Percentiles rank a stretch among this genome's conserved stretches.
phyloP scores from a whole-genome alignment of 106 monocot species.

The Allium sativum region DNA sequence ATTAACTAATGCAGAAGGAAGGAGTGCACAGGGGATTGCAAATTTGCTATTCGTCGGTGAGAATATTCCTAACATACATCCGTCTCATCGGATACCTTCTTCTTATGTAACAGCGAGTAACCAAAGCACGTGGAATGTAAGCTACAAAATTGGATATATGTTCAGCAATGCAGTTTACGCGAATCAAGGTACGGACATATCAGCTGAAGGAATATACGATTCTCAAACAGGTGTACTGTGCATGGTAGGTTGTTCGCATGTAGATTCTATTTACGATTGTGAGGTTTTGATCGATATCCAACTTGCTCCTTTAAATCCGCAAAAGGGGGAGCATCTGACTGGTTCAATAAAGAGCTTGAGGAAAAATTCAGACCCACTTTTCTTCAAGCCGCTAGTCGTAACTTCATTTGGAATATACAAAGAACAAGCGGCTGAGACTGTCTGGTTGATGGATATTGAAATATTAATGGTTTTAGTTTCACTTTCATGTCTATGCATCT shows the following conservation, averaged over 20 bases:
- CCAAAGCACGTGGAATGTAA: constrained; percentile 18
- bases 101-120: constrained; percentile 3
- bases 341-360: constrained; percentile 49
- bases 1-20: background rate
- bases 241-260: constrained; percentile 45
- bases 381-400: constrained; percentile 35
- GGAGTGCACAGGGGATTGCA: constrained; percentile 15
- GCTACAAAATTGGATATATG: no score
- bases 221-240: no score
- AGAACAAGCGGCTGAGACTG: constrained; percentile 3
- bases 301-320: constrained; percentile 24
- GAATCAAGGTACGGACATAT: no score
- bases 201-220: no score
- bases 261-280: constrained; percentile 26
- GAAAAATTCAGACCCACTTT: constrained; percentile 28
- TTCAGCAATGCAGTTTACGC: no score
- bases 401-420: constrained; percentile 10
- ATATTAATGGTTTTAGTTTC: constrained; percentile 47
- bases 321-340: constrained; percentile 4
- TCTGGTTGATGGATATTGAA: constrained; percentile 48
- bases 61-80: background rate
- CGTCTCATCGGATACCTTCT: no score
- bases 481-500: constrained; percentile 36
- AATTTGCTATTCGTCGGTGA: constrained; percentile 7
- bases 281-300: constrained; percentile 35